Conservation (phyloP, 2,329 filamentous ascomycete genomes). For the Colletotrichum lupini region DNA sequence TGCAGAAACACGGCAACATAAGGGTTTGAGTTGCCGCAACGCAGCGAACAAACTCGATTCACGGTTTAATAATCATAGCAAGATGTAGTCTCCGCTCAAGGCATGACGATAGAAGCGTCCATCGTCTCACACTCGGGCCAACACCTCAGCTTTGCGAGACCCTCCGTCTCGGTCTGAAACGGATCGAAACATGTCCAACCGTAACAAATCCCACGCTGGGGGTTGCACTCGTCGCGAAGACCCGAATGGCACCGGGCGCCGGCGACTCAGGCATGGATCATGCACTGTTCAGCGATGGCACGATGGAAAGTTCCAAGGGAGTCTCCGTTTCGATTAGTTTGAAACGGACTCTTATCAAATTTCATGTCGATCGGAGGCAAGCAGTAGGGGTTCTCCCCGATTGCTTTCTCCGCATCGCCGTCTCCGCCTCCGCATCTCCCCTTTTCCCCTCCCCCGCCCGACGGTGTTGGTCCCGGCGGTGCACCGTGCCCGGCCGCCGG, state of each 20-base stretch:
- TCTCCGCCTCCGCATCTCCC: constrained; percentile 27
- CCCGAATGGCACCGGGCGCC: background rate
- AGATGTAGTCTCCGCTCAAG: background rate
- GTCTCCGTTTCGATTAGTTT: constrained; percentile 4
- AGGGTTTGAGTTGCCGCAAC: too few species aligned
- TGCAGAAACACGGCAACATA: too few species aligned
- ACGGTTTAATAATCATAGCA: too few species aligned
- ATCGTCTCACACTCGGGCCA: background rate
- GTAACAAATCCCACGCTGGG: background rate
- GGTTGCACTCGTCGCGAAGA: constrained; percentile 13
- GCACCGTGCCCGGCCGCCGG: constrained; percentile 20
- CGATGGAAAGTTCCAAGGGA: background rate
- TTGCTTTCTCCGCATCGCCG: background rate
- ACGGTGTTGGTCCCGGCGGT: constrained; percentile 7
- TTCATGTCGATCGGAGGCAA: background rate
- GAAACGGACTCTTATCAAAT: constrained; percentile 14
- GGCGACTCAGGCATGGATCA: background rate
- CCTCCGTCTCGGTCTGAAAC: constrained; percentile 12
- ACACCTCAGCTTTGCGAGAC: background rate
- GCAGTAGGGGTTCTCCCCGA: background rate
- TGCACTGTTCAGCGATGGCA: constrained; percentile 9
- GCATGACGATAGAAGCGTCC: background rate
- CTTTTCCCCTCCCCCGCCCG: background rate
- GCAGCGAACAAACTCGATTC: too few species aligned
- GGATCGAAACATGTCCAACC: constrained; percentile 11